phyloP scores from a whole-genome alignment of 805 yeast species.

The Lipomyces mesembrius region DNA sequence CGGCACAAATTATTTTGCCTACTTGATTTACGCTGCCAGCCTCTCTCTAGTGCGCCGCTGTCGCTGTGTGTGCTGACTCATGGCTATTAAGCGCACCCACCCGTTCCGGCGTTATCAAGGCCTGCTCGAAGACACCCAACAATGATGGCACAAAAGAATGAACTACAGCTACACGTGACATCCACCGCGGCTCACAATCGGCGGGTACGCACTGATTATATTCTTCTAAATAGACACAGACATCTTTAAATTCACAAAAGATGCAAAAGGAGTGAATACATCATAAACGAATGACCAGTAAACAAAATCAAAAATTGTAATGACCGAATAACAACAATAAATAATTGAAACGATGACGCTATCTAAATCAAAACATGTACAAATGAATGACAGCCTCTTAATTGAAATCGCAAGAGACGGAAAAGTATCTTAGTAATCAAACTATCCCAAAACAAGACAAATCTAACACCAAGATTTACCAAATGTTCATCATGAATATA shows the following conservation, averaged over 20 bases:
- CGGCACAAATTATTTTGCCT: background rate
- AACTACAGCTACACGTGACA: too few species aligned
- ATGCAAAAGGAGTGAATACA: too few species aligned
- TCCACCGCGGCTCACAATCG: too few species aligned
- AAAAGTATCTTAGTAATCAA: background rate
- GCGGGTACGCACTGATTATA: too few species aligned
- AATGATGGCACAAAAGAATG: too few species aligned
- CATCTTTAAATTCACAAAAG: too few species aligned
- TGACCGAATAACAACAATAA: background rate
- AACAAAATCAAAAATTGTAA: background rate
- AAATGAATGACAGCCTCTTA: background rate
- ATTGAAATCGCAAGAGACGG: background rate
- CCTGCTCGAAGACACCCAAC: background rate
- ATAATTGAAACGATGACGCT: too few species aligned
- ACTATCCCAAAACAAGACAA: background rate
- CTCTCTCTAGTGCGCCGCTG: background rate
- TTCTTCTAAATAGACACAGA: too few species aligned
- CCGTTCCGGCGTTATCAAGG: background rate
- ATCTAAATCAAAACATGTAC: background rate
- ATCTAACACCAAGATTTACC: background rate
- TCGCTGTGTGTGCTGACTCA: background rate
- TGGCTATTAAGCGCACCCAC: background rate
- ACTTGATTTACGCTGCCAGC: background rate
- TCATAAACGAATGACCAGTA: background rate
- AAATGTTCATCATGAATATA: background rate